Base-by-base conservation (phyloP, 495 filamentous ascomycete species). In the Penicillium chermesinum region DNA sequence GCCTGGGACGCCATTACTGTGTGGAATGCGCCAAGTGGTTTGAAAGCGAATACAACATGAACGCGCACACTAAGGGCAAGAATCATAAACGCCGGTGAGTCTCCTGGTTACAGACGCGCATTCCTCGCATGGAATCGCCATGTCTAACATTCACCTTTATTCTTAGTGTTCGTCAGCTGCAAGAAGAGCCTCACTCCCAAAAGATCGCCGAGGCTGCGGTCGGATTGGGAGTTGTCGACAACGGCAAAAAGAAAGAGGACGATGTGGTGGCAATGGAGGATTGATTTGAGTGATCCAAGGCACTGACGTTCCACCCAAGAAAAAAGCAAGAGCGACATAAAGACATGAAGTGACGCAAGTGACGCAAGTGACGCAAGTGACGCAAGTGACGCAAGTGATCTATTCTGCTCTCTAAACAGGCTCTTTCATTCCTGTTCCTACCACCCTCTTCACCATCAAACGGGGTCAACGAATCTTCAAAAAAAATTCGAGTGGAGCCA, bases 21-120 rank as follows among this genome's bases (percentile, higher is more conserved):
- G 74, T 86, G n/a, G 87, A 95, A 70, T 98, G 91, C 60, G 83
- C 90, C 33, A 96, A 95, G 72, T 96, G 86, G 84, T 96, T 91
- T 64, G 93, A 96, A 68, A 85, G 82, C 44, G 89, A 94, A 41
- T 67, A 80, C 55, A 93, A 84, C 57, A 71, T 95, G 49, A 74
- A 80, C 20, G 69, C 77, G 20, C 93, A 98, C 65, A 73, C 70
- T 27, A 88, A 86, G 68, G 89, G 91, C 48, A 98, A 95, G 72
- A 84, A 83, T 33, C 91, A 98, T 66, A 96, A 89, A 77, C 78
- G 88, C 72, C 84, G 86, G 91, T 95, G 59, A 52, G 75, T 70
- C 15, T 12, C 27, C 13, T 7, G 19, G 16, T 14, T 5, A n/a
- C 34, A 12, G 38, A 12, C 25, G 25, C 25, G 5, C 5, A 10